Evolutionary conservation across 31 red algal genomes (phyloP).

Genomic region (Odonthalia washingtoniensis): DNA sequence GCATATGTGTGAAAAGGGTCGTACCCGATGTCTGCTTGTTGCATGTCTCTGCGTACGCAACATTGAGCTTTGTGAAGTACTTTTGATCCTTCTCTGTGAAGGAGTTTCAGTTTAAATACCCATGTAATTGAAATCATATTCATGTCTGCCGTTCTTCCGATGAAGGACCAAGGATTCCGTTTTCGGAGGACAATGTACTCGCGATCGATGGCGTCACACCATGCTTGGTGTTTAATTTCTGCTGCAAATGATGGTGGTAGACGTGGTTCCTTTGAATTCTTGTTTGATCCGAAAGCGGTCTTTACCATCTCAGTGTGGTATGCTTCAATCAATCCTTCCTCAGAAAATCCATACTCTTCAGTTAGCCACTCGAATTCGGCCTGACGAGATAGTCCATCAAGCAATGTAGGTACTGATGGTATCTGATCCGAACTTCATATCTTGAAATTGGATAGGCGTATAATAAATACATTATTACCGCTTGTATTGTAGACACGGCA

Average conservation of each 20-base stretch:
- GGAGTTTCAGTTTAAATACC: background rate
- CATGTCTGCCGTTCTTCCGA: constrained; percentile 1
- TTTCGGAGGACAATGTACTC: background rate
- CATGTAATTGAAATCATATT: background rate
- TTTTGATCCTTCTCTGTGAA: background rate
- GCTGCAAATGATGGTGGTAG: background rate
- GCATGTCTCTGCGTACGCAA: constrained; percentile 39
- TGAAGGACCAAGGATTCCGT: background rate
- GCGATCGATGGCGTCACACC: constrained; percentile 6
- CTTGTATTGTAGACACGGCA: background rate
- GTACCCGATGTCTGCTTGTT: constrained; percentile 32
- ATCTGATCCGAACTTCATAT: background rate
- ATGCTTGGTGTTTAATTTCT: background rate
- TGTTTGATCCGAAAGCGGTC: background rate
- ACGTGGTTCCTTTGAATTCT: background rate
- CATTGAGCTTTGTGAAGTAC: constrained; percentile 35
- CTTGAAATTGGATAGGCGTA: background rate
- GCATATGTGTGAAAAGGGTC: constrained; percentile 43
- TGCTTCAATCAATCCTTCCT: background rate
- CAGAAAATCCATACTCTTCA: background rate
- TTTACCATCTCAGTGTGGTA: background rate
- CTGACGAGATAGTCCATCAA: background rate
- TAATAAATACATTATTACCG: background rate
- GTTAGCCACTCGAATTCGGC: background rate
- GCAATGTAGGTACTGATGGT: background rate